Evolutionary conservation across 2,329 filamentous ascomycete species (phyloP).

Genomic region (Gremmenia infestans): DNA sequence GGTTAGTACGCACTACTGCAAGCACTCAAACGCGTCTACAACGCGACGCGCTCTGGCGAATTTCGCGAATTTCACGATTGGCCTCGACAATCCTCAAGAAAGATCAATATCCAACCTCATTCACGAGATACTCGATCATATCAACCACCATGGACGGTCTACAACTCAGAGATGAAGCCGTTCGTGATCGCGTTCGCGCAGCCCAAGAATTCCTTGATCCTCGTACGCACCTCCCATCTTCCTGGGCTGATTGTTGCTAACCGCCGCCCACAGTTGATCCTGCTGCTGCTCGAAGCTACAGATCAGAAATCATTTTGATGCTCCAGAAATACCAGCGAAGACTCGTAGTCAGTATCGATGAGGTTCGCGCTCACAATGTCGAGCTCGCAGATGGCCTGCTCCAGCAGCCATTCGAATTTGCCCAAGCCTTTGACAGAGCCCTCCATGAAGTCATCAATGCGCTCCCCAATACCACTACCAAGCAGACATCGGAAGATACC

Average conservation of each 20-base stretch:
- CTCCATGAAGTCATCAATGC: constrained; percentile 84
- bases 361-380: constrained; percentile 80
- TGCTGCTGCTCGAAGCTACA: constrained; percentile 57
- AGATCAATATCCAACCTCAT: background rate
- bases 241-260: constrained; percentile 25
- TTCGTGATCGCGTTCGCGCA: constrained; percentile 75
- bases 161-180: constrained; percentile 78
- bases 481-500: constrained; percentile 72
- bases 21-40: background rate
- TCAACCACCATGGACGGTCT: constrained; percentile 54
- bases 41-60: background rate
- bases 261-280: constrained; percentile 20
- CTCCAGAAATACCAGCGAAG: constrained; percentile 62
- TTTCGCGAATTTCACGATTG: background rate
- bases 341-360: constrained; percentile 75
- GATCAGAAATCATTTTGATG: constrained; percentile 81
- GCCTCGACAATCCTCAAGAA: background rate
- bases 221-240: constrained; percentile 50
- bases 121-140: background rate
- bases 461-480: constrained; percentile 67
- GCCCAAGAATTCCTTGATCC: constrained; percentile 94
- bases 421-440: constrained; percentile 81
- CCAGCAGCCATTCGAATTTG: constrained; percentile 81
- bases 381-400: constrained; percentile 78
- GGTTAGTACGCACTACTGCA: background rate